Evolutionary conservation across 305 asterid genomes (phyloP).

Genomic region (Solanum chacoense): DNA sequence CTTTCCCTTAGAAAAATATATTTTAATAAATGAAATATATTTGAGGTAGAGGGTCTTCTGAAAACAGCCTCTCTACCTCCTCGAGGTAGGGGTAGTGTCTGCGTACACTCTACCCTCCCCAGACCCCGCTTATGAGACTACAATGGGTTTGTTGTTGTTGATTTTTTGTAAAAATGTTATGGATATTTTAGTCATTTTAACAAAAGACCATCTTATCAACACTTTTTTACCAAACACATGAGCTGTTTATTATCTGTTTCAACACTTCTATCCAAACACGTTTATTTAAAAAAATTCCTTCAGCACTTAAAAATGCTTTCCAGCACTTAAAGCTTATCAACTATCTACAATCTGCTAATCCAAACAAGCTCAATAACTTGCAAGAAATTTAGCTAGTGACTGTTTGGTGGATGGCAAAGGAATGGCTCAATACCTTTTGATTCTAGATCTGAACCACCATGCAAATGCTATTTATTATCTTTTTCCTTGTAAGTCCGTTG

Average conservation of each 20-base stretch:
- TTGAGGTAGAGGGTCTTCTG: background rate
- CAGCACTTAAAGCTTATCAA: background rate
- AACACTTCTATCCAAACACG: background rate
- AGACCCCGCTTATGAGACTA: background rate
- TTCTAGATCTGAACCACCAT: background rate
- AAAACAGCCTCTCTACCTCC: background rate
- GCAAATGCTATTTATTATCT: background rate
- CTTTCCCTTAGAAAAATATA: background rate
- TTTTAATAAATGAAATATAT: background rate
- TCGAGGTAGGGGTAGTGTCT: background rate
- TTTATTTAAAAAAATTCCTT: background rate
- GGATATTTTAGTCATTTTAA: background rate
- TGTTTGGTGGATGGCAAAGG: background rate
- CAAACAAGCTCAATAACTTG: background rate
- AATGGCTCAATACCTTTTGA: background rate
- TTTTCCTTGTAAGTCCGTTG: background rate
- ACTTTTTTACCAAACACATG: background rate
- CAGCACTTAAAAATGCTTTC: background rate
- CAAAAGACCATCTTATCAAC: background rate
- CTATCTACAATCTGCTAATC: background rate
- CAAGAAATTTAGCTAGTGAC: background rate
- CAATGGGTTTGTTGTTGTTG: background rate
- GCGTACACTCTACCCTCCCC: background rate
- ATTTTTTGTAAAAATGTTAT: background rate
- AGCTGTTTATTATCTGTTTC: background rate